These are phyloP conservation scores for Aspergillus transmontanensis DNA, from an alignment of 2,329 filamentous ascomycete genomes.

Conservation along the genomic window DNA sequence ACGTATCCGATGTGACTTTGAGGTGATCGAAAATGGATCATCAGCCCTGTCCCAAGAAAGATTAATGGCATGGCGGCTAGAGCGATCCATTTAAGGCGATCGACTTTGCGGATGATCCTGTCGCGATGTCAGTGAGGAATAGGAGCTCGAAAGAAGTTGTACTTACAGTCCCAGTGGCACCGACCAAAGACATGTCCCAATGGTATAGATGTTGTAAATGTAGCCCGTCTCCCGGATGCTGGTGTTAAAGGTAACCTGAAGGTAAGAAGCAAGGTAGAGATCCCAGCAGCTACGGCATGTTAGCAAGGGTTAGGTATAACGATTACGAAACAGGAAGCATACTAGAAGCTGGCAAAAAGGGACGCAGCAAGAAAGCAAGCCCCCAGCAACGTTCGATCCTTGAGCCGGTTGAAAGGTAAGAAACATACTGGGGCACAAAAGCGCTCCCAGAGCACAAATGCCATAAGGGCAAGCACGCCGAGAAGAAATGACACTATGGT, in stretches of 20 bases:
- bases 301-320: background rate
- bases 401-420: conserved; percentile 25
- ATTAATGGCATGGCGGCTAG: conserved; percentile 23
- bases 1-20: conserved; percentile 21
- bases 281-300: conserved; percentile 13
- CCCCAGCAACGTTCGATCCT: conserved; percentile 25
- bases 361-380: conserved; percentile 24
- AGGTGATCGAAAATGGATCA: conserved; percentile 27
- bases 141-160: background rate
- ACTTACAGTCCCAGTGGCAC: conserved; percentile 19
- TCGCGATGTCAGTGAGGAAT: background rate
- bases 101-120: conserved; percentile 20
- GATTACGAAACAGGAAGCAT: background rate
- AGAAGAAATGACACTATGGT: conserved; percentile 26
- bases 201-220: conserved; percentile 27
- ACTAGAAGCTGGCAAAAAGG: conserved; percentile 12
- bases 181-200: conserved; percentile 25
- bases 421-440: conserved; percentile 25
- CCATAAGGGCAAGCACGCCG: conserved; percentile 18
- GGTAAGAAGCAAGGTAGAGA: conserved; percentile 27
- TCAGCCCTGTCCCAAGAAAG: conserved; percentile 23
- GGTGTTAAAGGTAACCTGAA: conserved; percentile 27
- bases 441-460: conserved; percentile 26
- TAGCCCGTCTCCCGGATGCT: conserved; percentile 26
- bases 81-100: conserved; percentile 24